Percentiles rank a stretch among this genome's conserved stretches.
Evolutionary conservation across 179 eudicot species (phyloP).

Genomic region (Beta macrorhiza): DNA sequence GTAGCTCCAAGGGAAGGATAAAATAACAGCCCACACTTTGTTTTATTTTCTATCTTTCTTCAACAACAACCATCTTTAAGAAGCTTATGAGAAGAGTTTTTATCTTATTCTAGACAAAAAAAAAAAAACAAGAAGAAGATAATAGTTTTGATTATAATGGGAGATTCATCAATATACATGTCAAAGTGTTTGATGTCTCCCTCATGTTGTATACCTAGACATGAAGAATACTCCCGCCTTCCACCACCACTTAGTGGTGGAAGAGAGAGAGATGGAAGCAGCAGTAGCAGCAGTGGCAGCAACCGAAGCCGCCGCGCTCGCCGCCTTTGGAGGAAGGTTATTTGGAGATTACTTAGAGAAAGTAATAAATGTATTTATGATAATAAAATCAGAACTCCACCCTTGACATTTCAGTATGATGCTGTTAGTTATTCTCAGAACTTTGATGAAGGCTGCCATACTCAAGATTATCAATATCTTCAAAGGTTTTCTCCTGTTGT

Average conservation of each 20-base stretch:
- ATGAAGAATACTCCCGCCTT: constrained; percentile 53
- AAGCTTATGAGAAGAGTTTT: neutral
- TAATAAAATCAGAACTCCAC: constrained; percentile 10
- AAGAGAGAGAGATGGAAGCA: constrained; percentile 1
- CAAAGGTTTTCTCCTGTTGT: constrained; percentile 29
- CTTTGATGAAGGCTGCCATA: constrained; percentile 66
- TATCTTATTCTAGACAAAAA: neutral
- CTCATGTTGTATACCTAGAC: constrained; percentile 55
- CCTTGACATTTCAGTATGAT: constrained; percentile 55
- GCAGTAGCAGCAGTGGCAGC: constrained; percentile 1
- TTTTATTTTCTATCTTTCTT: neutral
- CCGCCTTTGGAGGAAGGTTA: constrained; percentile 43
- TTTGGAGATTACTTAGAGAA: constrained; percentile 45
- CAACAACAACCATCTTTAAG: neutral
- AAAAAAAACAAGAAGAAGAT: neutral
- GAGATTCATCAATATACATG: constrained; percentile 36
- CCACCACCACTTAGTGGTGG: constrained; percentile 15
- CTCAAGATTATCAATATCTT: constrained; percentile 35
- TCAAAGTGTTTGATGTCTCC: constrained; percentile 60
- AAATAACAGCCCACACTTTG: constrained; percentile 5
- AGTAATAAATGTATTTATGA: constrained; percentile 43
- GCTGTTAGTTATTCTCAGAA: constrained; percentile 71
- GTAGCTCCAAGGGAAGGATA: constrained; percentile 16
- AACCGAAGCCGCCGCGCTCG: constrained; percentile 32
- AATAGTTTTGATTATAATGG: constrained; percentile 4